Conservation (phyloP, 192 early-diverging fungal genomes). For the Rhizoclosmatium sp. region DNA sequence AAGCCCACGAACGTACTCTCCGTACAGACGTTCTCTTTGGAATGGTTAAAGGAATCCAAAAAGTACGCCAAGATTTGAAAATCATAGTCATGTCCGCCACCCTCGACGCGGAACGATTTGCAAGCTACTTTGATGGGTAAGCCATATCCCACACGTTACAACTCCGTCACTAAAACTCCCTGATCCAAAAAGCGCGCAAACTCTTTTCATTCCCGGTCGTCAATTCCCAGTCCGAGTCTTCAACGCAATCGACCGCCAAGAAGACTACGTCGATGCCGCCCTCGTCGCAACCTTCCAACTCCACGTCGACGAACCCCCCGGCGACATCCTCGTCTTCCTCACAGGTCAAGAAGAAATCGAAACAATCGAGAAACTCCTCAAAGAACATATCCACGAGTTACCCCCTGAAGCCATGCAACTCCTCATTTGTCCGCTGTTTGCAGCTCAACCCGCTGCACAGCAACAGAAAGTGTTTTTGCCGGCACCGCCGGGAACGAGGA, state of each 20-base stretch:
- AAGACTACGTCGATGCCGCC: conserved; percentile 92
- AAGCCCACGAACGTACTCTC: conserved; percentile 97
- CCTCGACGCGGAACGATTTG: conserved; percentile 91
- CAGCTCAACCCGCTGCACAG: conserved; percentile 85
- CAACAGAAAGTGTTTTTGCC: conserved; percentile 91
- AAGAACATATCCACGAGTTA: conserved; percentile 71
- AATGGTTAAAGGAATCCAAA: conserved; percentile 89
- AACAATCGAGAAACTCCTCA: conserved; percentile 81
- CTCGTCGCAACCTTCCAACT: conserved; percentile 88
- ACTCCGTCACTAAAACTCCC: conserved; percentile 8
- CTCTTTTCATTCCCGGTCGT: conserved; percentile 89
- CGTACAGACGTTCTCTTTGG: conserved; percentile 96
- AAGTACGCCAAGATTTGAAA: conserved; percentile 77
- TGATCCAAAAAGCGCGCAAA: conserved; percentile 64
- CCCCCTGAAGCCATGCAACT: conserved; percentile 60
- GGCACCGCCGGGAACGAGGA: conserved; percentile 83
- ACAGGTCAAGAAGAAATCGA: conserved; percentile 97
- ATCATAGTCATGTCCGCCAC: conserved; percentile 98
- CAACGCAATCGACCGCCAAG: conserved; percentile 78
- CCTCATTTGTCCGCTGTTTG: conserved; percentile 90
- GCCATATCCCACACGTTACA: conserved; percentile 20
- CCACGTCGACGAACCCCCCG: conserved; percentile 82
- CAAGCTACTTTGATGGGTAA: conserved; percentile 85
- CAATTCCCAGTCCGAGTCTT: conserved; percentile 88
- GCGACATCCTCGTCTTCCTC: conserved; percentile 94